These are phyloP conservation scores for Maudiozyma serrabonitensis DNA, from an alignment of 805 yeast genomes.

Conservation along the genomic window DNA sequence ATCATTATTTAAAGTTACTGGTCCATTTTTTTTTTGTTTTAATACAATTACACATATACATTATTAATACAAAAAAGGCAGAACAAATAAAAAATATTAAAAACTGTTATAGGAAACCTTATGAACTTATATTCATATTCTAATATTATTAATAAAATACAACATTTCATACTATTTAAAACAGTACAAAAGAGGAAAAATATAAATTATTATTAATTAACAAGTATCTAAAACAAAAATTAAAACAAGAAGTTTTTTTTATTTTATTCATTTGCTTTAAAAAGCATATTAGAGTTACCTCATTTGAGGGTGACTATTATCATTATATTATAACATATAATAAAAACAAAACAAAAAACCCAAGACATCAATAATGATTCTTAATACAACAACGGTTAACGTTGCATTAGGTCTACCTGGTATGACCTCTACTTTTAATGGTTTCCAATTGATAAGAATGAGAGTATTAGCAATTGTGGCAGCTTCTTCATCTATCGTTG, in stretches of 20 bases:
- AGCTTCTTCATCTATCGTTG: constrained; percentile 38
- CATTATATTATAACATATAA: background rate
- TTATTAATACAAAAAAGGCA: too few species aligned
- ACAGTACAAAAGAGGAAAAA: background rate
- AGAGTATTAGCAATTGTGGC: constrained; percentile 40
- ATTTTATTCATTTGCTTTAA: background rate
- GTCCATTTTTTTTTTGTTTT: too few species aligned
- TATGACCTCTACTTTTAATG: constrained; percentile 21
- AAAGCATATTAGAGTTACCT: background rate
- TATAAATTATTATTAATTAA: background rate
- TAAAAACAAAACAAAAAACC: background rate
- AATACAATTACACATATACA: too few species aligned
- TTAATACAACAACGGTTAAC: constrained; percentile 26
- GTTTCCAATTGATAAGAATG: constrained; percentile 11
- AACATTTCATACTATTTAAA: background rate
- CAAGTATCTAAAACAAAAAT: background rate
- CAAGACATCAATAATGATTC: background rate
- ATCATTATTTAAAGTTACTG: too few species aligned
- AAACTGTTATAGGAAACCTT: too few species aligned
- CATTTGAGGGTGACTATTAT: background rate
- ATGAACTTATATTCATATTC: too few species aligned
- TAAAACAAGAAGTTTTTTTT: background rate
- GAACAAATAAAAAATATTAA: too few species aligned
- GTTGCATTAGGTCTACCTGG: constrained; percentile 28
- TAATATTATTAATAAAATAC: background rate